These are phyloP conservation scores for Botrytis sinoallii DNA, from an alignment of 2,329 filamentous ascomycete genomes.

Conservation along the genomic window DNA sequence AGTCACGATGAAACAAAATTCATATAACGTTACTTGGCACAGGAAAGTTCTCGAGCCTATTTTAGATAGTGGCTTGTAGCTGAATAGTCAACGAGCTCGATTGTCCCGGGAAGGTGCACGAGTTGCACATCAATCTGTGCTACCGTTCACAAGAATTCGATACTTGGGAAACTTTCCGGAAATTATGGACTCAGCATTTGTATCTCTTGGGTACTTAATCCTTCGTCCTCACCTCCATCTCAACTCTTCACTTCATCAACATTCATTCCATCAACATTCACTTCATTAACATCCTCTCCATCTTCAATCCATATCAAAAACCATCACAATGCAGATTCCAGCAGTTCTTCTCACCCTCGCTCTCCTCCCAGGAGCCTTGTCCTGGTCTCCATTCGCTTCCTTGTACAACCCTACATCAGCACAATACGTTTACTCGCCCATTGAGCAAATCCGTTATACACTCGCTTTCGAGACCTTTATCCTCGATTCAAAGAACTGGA, in stretches of 20 bases:
- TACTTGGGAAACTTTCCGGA: background rate
- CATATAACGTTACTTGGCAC: background rate
- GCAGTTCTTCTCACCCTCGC: background rate
- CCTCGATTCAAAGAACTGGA: constrained; percentile 13
- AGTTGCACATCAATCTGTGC: background rate
- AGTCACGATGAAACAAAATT: background rate
- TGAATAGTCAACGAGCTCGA: background rate
- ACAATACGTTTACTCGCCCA: constrained; percentile 1
- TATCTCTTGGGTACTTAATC: background rate
- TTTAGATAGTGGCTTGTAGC: background rate
- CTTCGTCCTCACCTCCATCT: background rate
- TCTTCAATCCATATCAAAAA: background rate
- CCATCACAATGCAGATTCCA: background rate
- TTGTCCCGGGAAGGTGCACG: background rate
- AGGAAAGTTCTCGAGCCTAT: background rate
- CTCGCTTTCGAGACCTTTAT: constrained; percentile 10
- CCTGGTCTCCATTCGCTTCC: background rate
- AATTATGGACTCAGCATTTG: background rate
- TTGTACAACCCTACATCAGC: background rate
- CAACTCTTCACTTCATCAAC: background rate
- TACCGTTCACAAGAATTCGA: background rate
- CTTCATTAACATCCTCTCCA: background rate
- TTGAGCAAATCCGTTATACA: constrained; percentile 18
- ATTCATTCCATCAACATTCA: background rate
- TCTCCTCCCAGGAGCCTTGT: constrained; percentile 7